These are phyloP conservation scores for Dioscorea alata DNA, from an alignment of 106 monocot genomes.

Conservation along the genomic window DNA sequence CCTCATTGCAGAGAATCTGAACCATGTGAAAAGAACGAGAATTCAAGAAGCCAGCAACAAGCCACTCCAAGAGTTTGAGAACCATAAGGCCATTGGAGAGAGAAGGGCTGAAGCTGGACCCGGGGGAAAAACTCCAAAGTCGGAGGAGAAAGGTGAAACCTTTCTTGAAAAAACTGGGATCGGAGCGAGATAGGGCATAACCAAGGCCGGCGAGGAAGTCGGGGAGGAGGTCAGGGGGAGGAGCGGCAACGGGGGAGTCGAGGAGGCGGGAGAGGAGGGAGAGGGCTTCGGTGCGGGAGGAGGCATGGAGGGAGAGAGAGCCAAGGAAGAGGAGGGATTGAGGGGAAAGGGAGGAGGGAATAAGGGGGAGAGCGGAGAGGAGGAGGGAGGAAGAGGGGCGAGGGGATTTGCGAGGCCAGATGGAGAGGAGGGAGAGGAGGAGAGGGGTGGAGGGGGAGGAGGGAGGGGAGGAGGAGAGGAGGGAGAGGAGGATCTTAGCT, in stretches of 20 bases:
- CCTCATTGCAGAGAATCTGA: constrained; percentile 24
- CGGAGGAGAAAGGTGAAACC: constrained; percentile 32
- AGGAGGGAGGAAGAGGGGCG: constrained; percentile 36
- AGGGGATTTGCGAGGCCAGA: constrained; percentile 42
- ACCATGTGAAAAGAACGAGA: constrained; percentile 25
- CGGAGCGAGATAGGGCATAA: constrained; percentile 33
- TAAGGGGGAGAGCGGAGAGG: constrained; percentile 2
- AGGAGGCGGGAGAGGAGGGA: constrained; percentile 13
- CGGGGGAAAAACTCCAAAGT: constrained; percentile 24
- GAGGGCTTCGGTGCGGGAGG: constrained; percentile 1
- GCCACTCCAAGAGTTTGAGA: constrained; percentile 69
- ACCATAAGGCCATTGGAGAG: constrained; percentile 57
- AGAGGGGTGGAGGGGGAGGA: constrained; percentile 18
- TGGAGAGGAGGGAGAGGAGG: constrained; percentile 50
- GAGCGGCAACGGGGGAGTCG: constrained; percentile 30
- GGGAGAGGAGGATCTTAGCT: constrained; percentile 45
- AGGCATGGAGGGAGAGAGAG: constrained; percentile 23
- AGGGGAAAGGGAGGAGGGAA: constrained; percentile 14
- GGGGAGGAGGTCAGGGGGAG: constrained; percentile 15
- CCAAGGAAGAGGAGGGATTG: constrained; percentile 34
- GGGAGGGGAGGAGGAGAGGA: constrained; percentile 26
- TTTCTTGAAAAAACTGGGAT: constrained; percentile 14
- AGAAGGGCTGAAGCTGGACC: neutral
- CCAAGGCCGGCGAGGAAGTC: constrained; percentile 51
- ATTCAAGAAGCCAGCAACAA: constrained; percentile 31